A percentile compares a stretch with the other conserved stretches of the same genome.
Conservation (phyloP, 192 early-diverging fungal genomes). For the Coemansia sp. region DNA sequence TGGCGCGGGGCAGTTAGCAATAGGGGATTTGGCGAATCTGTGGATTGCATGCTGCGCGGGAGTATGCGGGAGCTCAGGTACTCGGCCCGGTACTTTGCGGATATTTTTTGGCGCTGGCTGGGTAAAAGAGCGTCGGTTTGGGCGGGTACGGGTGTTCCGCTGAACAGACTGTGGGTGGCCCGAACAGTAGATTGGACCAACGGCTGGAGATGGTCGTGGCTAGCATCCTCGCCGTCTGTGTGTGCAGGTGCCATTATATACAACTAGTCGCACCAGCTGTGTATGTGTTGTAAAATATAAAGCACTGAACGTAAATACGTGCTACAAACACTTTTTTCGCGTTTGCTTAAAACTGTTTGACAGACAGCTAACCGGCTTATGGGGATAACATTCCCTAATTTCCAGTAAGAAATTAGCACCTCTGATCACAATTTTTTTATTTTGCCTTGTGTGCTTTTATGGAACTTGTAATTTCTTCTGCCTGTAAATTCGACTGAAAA, state of each 20-base stretch:
- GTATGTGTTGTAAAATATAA: too few relatives aligned
- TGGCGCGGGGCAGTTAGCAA: not conserved
- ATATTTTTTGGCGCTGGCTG: slow-evolving; percentile 11
- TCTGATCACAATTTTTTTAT: too few relatives aligned
- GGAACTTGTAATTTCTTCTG: too few relatives aligned
- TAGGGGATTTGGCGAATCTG: not conserved
- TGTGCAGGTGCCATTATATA: not conserved
- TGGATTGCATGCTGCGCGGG: slow-evolving; percentile 6
- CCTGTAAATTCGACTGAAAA: not conserved
- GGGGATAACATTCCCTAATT: too few relatives aligned
- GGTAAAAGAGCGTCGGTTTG: not conserved
- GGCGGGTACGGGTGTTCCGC: slow-evolving; percentile 8
- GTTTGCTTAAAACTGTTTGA: too few relatives aligned
- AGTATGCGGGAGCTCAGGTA: slow-evolving; percentile 39
- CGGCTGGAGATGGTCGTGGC: not conserved
- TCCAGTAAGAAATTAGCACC: too few relatives aligned
- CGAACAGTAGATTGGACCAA: not conserved
- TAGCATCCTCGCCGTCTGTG: not conserved
- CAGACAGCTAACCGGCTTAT: too few relatives aligned
- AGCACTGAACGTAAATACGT: too few relatives aligned
- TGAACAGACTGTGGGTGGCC: slow-evolving; percentile 27
- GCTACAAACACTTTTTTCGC: too few relatives aligned
- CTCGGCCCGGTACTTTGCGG: slow-evolving; percentile 42
- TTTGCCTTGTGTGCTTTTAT: too few relatives aligned
- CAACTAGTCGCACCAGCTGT: too few relatives aligned